These are phyloP conservation scores for Xylariaceae sp. DNA, from an alignment of 2,329 filamentous ascomycete species.

Conservation along the genomic window DNA sequence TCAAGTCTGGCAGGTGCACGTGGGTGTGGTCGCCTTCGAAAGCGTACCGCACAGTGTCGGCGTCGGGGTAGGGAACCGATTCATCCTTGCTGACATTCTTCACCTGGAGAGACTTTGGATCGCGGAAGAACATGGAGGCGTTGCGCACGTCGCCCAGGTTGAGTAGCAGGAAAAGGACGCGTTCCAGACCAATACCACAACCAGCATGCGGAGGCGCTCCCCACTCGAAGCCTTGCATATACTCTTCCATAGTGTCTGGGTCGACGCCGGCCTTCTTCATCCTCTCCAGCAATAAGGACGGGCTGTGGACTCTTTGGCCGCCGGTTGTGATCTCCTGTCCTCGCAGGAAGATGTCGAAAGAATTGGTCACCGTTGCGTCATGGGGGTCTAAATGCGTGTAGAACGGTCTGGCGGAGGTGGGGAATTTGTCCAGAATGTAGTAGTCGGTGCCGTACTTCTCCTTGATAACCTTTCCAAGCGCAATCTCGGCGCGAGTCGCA, in stretches of 20 bases:
- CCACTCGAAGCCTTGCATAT: slow-evolving; percentile 80
- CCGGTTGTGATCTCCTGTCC: slow-evolving; percentile 90
- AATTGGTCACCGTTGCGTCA: slow-evolving; percentile 59
- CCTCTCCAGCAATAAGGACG: slow-evolving; percentile 63
- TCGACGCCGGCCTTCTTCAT: slow-evolving; percentile 71
- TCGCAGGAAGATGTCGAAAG: slow-evolving; percentile 90
- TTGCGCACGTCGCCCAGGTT: slow-evolving; percentile 85
- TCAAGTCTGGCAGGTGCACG: slow-evolving; percentile 61
- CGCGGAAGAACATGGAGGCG: slow-evolving; percentile 78
- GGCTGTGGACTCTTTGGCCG: slow-evolving; percentile 86
- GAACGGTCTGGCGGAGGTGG: slow-evolving; percentile 74
- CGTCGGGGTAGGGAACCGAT: slow-evolving; percentile 75
- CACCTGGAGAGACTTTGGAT: slow-evolving; percentile 77
- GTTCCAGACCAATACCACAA: slow-evolving; percentile 83
- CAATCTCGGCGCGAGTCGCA: slow-evolving; percentile 77
- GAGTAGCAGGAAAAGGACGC: slow-evolving; percentile 77
- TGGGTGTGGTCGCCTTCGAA: slow-evolving; percentile 33
- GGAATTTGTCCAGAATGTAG: slow-evolving; percentile 93
- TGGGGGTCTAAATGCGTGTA: slow-evolving; percentile 77
- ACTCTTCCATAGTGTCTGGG: slow-evolving; percentile 80
- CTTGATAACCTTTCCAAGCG: slow-evolving; percentile 75
- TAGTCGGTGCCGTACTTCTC: slow-evolving; percentile 85
- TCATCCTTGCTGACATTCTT: slow-evolving; percentile 32
- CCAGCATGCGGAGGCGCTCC: slow-evolving; percentile 85
- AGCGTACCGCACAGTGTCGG: slow-evolving; percentile 67